Conservation (phyloP, 2,329 filamentous ascomycete species). For the Ophiocordyceps polyrhachis-furcata region DNA sequence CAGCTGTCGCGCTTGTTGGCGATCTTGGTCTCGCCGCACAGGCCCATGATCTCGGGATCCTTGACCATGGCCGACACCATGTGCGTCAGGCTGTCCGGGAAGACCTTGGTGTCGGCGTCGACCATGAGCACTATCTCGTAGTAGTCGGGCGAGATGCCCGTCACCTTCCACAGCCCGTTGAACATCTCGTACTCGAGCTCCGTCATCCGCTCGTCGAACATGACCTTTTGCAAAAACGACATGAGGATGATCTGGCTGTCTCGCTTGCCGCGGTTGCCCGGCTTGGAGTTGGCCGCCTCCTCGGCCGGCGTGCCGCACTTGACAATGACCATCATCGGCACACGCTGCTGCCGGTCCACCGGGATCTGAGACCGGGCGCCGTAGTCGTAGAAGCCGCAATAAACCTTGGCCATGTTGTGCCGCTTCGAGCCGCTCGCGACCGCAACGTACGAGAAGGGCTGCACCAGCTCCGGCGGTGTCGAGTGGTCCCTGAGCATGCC, state of each 20-base stretch:
- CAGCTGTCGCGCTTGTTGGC: constrained; percentile 91
- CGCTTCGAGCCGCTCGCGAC: constrained; percentile 90
- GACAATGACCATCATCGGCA: constrained; percentile 92
- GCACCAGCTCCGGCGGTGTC: constrained; percentile 60
- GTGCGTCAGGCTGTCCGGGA: constrained; percentile 93
- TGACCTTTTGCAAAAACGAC: constrained; percentile 98
- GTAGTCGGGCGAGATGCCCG: constrained; percentile 92
- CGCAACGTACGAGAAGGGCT: constrained; percentile 87
- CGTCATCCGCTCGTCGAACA: constrained; percentile 99
- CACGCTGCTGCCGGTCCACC: constrained; percentile 75
- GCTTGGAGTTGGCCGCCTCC: constrained; percentile 64
- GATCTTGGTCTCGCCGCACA: constrained; percentile 98
- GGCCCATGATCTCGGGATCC: constrained; percentile 96
- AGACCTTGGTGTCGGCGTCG: constrained; percentile 96
- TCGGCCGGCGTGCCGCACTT: constrained; percentile 79
- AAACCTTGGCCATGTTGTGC: constrained; percentile 99
- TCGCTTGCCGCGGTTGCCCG: constrained; percentile 93
- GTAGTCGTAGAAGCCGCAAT: constrained; percentile 96
- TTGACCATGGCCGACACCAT: constrained; percentile 99
- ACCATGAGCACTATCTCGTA: constrained; percentile 99
- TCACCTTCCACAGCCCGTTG: constrained; percentile 97
- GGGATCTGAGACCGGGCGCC: constrained; percentile 65
- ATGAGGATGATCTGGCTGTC: constrained; percentile 98
- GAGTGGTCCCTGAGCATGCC: constrained; percentile 91
- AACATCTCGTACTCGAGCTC: constrained; percentile 99